Evolutionary conservation across 1,284 basidiomycete species (phyloP).

Genomic region (Tilletia indica): DNA sequence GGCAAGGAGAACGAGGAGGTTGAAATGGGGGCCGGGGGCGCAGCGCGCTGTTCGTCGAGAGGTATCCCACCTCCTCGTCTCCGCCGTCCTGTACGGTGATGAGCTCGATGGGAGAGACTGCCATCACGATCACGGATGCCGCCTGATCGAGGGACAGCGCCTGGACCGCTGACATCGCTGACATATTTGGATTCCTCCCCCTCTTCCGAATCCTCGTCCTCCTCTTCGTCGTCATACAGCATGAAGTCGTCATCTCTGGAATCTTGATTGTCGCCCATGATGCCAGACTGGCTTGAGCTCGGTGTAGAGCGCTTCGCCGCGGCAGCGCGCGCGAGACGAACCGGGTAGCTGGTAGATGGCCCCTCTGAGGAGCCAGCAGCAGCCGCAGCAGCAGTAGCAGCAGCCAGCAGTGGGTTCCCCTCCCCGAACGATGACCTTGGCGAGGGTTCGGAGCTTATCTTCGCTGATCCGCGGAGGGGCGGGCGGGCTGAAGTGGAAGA

Average conservation of each 20-base stretch:
- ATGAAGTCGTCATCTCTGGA: too few species aligned
- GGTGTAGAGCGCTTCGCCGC: too few species aligned
- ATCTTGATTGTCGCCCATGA: too few species aligned
- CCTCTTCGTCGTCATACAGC: not conserved
- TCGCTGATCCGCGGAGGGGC: not conserved
- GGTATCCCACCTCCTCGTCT: not conserved
- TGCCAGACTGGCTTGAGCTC: too few species aligned
- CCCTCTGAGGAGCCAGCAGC: too few species aligned
- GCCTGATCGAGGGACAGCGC: not conserved
- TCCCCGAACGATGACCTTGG: not conserved
- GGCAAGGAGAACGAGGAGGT: not conserved
- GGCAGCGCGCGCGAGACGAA: too few species aligned
- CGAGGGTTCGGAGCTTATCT: not conserved
- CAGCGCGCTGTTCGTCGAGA: conserved; percentile 12
- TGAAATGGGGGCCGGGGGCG: conserved; percentile 2
- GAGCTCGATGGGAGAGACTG: not conserved
- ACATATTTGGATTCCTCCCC: not conserved
- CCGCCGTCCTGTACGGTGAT: not conserved
- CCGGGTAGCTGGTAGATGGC: too few species aligned
- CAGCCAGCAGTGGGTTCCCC: not conserved
- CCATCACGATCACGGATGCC: too few species aligned
- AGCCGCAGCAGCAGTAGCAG: too few species aligned
- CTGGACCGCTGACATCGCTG: not conserved
- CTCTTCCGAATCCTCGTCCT: not conserved
- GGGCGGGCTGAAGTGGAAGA: not conserved